Conservation (phyloP, 106 monocot genomes). For the Apostasia shenzhenica region DNA sequence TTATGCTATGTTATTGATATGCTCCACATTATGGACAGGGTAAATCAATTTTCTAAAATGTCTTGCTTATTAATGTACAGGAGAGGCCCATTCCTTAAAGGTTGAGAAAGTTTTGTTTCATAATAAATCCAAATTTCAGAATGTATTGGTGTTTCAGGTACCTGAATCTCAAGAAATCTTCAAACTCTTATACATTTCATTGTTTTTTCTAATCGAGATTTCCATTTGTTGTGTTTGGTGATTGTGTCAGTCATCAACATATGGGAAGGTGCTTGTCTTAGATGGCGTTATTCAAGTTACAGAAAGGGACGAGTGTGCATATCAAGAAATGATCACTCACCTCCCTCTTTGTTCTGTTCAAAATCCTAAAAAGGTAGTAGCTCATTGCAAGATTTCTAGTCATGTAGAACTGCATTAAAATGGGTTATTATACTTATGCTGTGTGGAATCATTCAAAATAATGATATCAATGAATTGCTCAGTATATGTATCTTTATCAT, state of each 20-base stretch:
- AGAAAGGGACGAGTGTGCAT: slow-evolving; percentile 32
- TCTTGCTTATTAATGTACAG: slow-evolving; percentile 9
- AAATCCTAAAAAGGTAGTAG: slow-evolving; percentile 48
- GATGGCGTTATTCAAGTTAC: slow-evolving; percentile 63
- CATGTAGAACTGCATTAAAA: too few species aligned
- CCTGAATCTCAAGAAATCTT: background rate
- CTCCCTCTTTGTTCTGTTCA: slow-evolving; percentile 48
- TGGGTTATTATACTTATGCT: too few species aligned
- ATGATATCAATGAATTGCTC: too few species aligned
- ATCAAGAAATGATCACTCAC: slow-evolving; percentile 34
- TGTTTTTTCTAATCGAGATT: background rate
- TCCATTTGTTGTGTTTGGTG: background rate
- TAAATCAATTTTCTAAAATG: too few species aligned
- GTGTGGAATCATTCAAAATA: too few species aligned
- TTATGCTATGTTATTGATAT: too few species aligned
- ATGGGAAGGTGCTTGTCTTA: slow-evolving; percentile 53
- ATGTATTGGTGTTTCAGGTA: slow-evolving; percentile 60
- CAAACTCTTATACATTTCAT: background rate
- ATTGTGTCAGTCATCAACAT: slow-evolving; percentile 39
- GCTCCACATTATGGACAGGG: too few species aligned
- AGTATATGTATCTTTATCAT: too few species aligned
- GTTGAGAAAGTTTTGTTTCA: slow-evolving; percentile 43
- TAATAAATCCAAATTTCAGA: slow-evolving; percentile 43
- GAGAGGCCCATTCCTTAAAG: slow-evolving; percentile 60
- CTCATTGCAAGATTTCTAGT: too few species aligned